These are phyloP conservation scores for Xylaria cubensis DNA, from an alignment of 495 filamentous ascomycete species.

Conservation along the genomic window DNA sequence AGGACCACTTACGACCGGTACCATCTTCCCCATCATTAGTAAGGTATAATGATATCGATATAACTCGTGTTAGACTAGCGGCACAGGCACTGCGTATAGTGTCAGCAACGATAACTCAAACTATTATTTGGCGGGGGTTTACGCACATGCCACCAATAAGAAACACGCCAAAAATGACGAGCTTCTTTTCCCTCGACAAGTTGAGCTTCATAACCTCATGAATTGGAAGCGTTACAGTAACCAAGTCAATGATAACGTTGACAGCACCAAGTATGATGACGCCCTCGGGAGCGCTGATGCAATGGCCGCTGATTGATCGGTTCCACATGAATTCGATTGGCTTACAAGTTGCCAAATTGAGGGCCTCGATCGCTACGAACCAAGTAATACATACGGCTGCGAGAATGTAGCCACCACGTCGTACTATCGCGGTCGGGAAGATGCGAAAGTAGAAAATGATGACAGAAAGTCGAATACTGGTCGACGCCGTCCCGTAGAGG, in stretches of 20 bases:
- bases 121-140: not conserved
- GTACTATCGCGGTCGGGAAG: slow-evolving; percentile 23
- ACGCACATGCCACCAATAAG: slow-evolving; percentile 27
- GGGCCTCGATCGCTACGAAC: slow-evolving; percentile 26
- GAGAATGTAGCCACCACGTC: slow-evolving; percentile 27
- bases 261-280: slow-evolving; percentile 2
- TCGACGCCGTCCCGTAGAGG: slow-evolving; percentile 25
- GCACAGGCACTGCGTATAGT: slow-evolving; percentile 1
- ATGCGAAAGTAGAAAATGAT: slow-evolving; percentile 31
- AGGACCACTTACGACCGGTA: slow-evolving; percentile 18
- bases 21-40: not conserved
- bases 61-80: slow-evolving; percentile 17
- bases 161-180: slow-evolving; percentile 18
- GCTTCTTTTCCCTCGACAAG: slow-evolving; percentile 37
- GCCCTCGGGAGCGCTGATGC: not conserved
- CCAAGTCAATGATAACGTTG: slow-evolving; percentile 10
- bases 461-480: slow-evolving; percentile 27
- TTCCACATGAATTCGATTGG: slow-evolving; percentile 22
- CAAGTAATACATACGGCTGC: slow-evolving; percentile 14
- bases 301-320: slow-evolving; percentile 1
- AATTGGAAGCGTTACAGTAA: slow-evolving; percentile 12
- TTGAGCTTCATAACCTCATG: slow-evolving; percentile 34
- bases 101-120: slow-evolving; percentile 7
- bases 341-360: slow-evolving; percentile 17
- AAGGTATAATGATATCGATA: slow-evolving; percentile 16